phyloP scores from a whole-genome alignment of 148 eudicot species.

The Chenopodium formosanum region DNA sequence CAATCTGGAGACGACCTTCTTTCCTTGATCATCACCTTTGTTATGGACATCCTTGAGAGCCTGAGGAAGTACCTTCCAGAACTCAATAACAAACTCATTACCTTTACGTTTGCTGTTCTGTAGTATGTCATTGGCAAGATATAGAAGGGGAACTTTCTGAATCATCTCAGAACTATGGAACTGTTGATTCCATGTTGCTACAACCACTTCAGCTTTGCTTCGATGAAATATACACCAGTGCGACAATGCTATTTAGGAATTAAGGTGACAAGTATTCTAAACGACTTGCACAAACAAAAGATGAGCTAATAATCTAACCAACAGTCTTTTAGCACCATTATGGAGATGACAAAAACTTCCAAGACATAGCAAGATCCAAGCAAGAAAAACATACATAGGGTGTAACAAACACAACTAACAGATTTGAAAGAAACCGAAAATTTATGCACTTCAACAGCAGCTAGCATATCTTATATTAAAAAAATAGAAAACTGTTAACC shows the following conservation, averaged over 20 bases:
- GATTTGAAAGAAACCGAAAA: background rate
- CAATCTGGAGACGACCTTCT: constrained; percentile 79
- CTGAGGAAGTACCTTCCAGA: constrained; percentile 96
- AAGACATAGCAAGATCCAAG: background rate
- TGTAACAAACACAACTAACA: background rate
- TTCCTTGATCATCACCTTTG: constrained; percentile 72
- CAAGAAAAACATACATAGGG: background rate
- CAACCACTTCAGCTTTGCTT: constrained; percentile 83
- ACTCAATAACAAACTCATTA: constrained; percentile 88
- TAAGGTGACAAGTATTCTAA: constrained; percentile 32
- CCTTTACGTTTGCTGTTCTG: constrained; percentile 98
- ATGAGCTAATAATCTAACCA: background rate
- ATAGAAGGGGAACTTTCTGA: constrained; percentile 77
- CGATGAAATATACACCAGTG: constrained; percentile 99
- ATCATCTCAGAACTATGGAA: constrained; percentile 58
- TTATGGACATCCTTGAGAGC: constrained; percentile 78
- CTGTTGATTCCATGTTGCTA: constrained; percentile 83
- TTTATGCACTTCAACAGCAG: background rate
- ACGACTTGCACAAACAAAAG: background rate
- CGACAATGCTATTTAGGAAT: constrained; percentile 68
- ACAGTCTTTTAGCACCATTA: background rate
- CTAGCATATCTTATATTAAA: no score
- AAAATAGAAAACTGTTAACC: no score
- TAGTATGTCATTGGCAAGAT: constrained; percentile 92
- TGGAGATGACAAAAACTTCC: background rate